These are phyloP conservation scores for Fusarium robinianum DNA, from an alignment of 2,329 filamentous ascomycete genomes.

Conservation along the genomic window DNA sequence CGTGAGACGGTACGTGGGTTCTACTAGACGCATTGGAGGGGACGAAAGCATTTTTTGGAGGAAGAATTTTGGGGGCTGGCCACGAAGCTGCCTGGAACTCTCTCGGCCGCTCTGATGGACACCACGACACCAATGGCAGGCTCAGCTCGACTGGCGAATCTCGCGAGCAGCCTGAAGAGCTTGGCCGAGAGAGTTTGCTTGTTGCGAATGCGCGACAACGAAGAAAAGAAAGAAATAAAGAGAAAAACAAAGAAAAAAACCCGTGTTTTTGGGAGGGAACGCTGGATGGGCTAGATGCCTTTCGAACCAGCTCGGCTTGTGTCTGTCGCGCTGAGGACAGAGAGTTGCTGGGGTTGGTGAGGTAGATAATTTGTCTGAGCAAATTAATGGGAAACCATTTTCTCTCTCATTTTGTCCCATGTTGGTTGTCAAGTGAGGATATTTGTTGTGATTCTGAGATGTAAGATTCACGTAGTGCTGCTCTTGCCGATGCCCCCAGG, in stretches of 20 bases:
- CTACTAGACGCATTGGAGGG: constrained; percentile 34
- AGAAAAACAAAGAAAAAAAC: constrained; percentile 38
- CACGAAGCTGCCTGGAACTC: constrained; percentile 10
- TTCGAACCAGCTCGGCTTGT: constrained; percentile 31
- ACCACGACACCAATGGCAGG: constrained; percentile 11
- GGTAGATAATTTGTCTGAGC: constrained; percentile 35
- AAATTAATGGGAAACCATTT: constrained; percentile 30
- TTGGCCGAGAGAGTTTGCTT: constrained; percentile 18
- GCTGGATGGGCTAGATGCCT: constrained; percentile 30
- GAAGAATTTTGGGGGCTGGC: constrained; percentile 15
- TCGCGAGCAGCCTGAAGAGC: constrained; percentile 19
- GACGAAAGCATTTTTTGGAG: constrained; percentile 15
- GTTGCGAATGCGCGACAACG: constrained; percentile 22
- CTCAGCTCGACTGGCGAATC: constrained; percentile 17
- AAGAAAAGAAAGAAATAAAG: constrained; percentile 24
- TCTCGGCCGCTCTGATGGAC: constrained; percentile 17
- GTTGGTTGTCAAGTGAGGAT: neutral
- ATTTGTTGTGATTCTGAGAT: constrained; percentile 2
- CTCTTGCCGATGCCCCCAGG: no score
- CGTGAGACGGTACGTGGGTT: constrained; percentile 34
- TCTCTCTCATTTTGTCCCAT: constrained; percentile 25
- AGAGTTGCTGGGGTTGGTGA: constrained; percentile 29
- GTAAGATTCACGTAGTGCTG: no score
- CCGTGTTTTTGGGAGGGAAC: constrained; percentile 33
- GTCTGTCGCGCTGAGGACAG: constrained; percentile 10